Percentiles rank a stretch among this genome's conserved stretches.
Evolutionary conservation across 805 yeast genomes (phyloP).

Genomic region (Schwanniomyces yamadae): DNA sequence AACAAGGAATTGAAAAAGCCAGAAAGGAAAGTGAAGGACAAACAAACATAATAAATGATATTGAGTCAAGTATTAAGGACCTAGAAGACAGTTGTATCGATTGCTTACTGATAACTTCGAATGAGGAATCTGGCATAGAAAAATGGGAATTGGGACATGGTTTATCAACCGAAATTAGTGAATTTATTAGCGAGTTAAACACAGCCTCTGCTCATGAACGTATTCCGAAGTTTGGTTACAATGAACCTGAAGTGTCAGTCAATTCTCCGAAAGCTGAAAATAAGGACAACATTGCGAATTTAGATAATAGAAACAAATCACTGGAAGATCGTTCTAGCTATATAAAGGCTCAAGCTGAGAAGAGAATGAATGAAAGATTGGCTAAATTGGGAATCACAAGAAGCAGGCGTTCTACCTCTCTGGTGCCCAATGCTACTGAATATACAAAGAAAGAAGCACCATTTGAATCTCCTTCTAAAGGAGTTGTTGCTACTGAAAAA

Average conservation of each 20-base stretch:
- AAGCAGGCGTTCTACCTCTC: conserved; percentile 19
- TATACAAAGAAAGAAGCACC: too few species aligned
- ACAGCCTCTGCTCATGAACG: too few species aligned
- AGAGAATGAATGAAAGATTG: conserved; percentile 78
- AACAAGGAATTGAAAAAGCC: conserved; percentile 51
- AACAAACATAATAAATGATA: conserved; percentile 62
- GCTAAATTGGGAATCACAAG: conserved; percentile 74
- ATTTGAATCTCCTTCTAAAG: too few species aligned
- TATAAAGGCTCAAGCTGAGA: conserved; percentile 73
- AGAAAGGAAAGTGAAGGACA: conserved; percentile 54
- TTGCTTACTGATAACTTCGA: conserved; percentile 39
- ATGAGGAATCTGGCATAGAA: conserved; percentile 51
- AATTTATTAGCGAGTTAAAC: conserved; percentile 58
- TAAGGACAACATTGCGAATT: too few species aligned
- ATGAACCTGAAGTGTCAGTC: too few species aligned
- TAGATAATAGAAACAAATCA: conserved; percentile 37
- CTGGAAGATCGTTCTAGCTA: conserved; percentile 75
- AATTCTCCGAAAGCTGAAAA: too few species aligned
- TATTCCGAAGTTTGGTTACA: too few species aligned
- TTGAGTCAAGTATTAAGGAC: conserved; percentile 67
- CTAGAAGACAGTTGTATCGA: conserved; percentile 51
- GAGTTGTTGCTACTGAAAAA: background rate
- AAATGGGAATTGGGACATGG: conserved; percentile 86
- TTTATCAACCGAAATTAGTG: conserved; percentile 59
- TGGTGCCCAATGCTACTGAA: background rate